Percentiles rank a stretch among this genome's conserved stretches.
Conservation (phyloP, 352 stramenopile genomes). For the Thalassiosira hispida region DNA sequence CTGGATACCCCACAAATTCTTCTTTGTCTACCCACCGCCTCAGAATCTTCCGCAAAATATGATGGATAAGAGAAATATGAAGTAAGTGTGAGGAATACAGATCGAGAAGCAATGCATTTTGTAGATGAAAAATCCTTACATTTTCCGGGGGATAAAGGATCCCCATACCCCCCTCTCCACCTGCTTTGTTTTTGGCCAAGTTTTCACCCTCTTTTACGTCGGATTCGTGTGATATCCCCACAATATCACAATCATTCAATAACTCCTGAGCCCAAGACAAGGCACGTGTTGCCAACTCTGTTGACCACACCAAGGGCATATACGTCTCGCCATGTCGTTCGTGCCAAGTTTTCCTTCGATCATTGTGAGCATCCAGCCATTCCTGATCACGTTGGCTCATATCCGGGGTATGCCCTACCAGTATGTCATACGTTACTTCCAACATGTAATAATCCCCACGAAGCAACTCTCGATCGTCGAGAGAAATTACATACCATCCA, state of each 20-base stretch:
- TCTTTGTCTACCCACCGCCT: constrained; percentile 40
- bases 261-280: constrained; percentile 29
- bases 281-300: constrained; percentile 18
- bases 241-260: constrained; percentile 16
- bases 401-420: constrained; percentile 13
- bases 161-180: not conserved
- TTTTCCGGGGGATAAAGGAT: constrained; percentile 34
- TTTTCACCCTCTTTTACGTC: constrained; percentile 33
- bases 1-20: constrained; percentile 13
- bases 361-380: constrained; percentile 38
- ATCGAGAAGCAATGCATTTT: too few species aligned
- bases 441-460: constrained; percentile 21
- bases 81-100: not conserved
- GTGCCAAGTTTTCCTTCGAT: constrained; percentile 26
- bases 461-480: not conserved
- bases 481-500: not conserved
- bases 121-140: constrained; percentile 11
- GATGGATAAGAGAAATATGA: not conserved
- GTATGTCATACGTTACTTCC: constrained; percentile 28
- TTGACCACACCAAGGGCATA: constrained; percentile 33
- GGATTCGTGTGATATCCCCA: constrained; percentile 28
- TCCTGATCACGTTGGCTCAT: constrained; percentile 39
- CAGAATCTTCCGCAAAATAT: constrained; percentile 17
- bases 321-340: constrained; percentile 27
- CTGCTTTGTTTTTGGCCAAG: constrained; percentile 27